Evolutionary conservation across 2,329 filamentous ascomycete genomes (phyloP), one percentile per base, ranked within the genome.

Genomic region (Juglanconis oblonga): DNA sequence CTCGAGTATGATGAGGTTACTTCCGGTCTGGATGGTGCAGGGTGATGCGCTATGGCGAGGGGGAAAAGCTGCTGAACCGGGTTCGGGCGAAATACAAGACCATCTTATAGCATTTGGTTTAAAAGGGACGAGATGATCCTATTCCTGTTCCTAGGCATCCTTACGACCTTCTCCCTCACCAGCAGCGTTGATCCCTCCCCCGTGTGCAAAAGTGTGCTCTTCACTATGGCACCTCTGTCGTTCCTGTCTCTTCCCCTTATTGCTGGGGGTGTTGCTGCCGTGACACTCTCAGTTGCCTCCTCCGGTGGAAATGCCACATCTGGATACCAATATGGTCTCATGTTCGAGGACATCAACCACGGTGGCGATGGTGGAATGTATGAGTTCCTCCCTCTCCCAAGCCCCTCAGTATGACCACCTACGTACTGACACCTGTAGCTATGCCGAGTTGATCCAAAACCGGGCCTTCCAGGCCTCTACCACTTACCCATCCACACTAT

Each of bases 361-460:
- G 87, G 84, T 2, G 87, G 88, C 2, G 88, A 91, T 68, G 88
- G 88, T 29, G 88, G 88, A 5, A 83, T 91, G 52, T 62, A 48
- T 24, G 24, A 52, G 54, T 6, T 6, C 3, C 5, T 5, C 45
- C 4, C n/a, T 49, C 17, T 29, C 24, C n/a, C 24, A 32, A 38
- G 4, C 7, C 4, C 35, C 4, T 32, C 6, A 29, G 29, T 3
- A 17, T 8, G n/a, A 24, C 10, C 8, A n/a, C 14, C 33, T 29
- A 33, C 9, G 13, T 35, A 40, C 48, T 52, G 29, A 48, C 31
- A 31, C 40, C 24, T 14, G 11, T 17, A 61, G 58, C 63, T 91
- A 91, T 69, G 88, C 85, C 52, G 87, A 91, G 68, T 72, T 91
- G 58, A 82, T 91, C 59, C 82, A 81, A 55, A 91, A 91, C 72